phyloP scores from a whole-genome alignment of 176 grass and related monocot species.

The Oryza rufipogon region DNA sequence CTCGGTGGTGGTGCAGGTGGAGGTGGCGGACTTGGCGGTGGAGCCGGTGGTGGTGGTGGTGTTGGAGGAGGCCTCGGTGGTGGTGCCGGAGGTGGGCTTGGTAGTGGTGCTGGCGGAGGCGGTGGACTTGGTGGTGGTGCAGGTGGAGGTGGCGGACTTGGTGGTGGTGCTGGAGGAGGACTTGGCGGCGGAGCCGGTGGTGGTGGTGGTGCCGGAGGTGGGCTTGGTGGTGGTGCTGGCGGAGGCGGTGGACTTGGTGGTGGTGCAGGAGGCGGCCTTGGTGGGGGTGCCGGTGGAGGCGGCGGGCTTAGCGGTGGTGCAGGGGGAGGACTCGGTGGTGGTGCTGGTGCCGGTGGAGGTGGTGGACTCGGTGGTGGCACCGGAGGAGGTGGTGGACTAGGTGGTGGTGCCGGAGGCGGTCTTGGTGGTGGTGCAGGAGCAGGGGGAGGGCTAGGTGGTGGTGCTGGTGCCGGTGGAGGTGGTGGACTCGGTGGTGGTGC shows the following conservation, averaged over 20 bases:
- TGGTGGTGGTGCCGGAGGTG: conserved; percentile 1
- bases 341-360: conserved; percentile 12
- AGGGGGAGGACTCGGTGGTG: conserved; percentile 5
- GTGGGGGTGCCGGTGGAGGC: conserved; percentile 6
- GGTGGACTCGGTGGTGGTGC: neutral
- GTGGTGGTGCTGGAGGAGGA: neutral
- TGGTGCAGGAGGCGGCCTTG: conserved; percentile 34
- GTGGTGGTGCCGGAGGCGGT: neutral
- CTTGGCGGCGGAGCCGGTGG: conserved; percentile 13
- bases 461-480: neutral
- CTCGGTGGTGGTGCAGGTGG: neutral
- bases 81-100: neutral
- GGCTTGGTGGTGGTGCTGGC: conserved; percentile 26
- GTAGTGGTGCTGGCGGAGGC: conserved; percentile 14
- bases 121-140: neutral
- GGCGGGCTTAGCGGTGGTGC: neutral
- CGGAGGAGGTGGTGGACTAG: neutral
- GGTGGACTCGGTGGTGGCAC: conserved; percentile 12
- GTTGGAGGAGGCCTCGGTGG: neutral
- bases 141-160: neutral
- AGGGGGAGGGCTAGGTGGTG: too few species aligned
- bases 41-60: conserved; percentile 21
- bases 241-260: neutral
- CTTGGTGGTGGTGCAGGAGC: neutral
- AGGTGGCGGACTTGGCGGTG: neutral